Percentiles rank a stretch among this genome's conserved stretches.
Conservation (phyloP, 495 filamentous ascomycete species). For the Aspergillus taichungensis region DNA sequence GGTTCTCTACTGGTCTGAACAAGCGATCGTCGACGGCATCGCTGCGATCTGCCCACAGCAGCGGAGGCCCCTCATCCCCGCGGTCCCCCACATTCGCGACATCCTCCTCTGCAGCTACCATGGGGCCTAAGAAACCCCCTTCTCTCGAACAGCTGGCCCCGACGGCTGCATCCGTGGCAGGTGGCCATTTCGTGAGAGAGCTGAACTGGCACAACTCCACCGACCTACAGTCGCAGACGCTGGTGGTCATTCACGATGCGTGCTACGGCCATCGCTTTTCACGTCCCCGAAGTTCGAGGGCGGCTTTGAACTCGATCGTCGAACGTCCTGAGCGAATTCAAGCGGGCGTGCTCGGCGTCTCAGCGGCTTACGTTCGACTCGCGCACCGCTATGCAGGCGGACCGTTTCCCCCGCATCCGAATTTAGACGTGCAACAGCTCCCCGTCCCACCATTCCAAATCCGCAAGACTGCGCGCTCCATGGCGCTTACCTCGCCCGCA, state of each 20-base stretch:
- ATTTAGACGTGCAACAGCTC: slow-evolving; percentile 37
- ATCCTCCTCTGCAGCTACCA: slow-evolving; percentile 24
- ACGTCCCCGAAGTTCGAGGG: slow-evolving; percentile 62
- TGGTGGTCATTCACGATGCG: slow-evolving; percentile 82
- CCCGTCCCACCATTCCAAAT: slow-evolving; percentile 72
- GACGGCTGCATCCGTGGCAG: slow-evolving; percentile 62
- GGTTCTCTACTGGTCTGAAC: slow-evolving; percentile 33
- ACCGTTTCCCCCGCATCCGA: slow-evolving; percentile 53
- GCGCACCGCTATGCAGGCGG: slow-evolving; percentile 72
- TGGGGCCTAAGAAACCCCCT: slow-evolving; percentile 16
- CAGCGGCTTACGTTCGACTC: slow-evolving; percentile 80
- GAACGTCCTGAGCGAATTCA: slow-evolving; percentile 89
- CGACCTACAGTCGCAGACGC: slow-evolving; percentile 49
- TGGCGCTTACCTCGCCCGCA: slow-evolving; percentile 56
- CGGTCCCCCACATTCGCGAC: slow-evolving; percentile 36
- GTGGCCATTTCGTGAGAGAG: slow-evolving; percentile 60
- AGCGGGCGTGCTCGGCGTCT: slow-evolving; percentile 70
- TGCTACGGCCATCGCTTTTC: slow-evolving; percentile 91
- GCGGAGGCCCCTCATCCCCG: slow-evolving; percentile 24
- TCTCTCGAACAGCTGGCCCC: slow-evolving; percentile 26
- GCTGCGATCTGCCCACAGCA: slow-evolving; percentile 25
- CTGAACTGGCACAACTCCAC: slow-evolving; percentile 50
- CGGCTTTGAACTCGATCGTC: slow-evolving; percentile 63
- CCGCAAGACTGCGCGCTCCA: slow-evolving; percentile 55
- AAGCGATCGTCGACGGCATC: slow-evolving; percentile 39